A percentile compares a stretch with the other conserved stretches of the same genome.
Evolutionary conservation across 192 early-diverging fungal species (phyloP).

Genomic region (Funneliformis mosseae): DNA sequence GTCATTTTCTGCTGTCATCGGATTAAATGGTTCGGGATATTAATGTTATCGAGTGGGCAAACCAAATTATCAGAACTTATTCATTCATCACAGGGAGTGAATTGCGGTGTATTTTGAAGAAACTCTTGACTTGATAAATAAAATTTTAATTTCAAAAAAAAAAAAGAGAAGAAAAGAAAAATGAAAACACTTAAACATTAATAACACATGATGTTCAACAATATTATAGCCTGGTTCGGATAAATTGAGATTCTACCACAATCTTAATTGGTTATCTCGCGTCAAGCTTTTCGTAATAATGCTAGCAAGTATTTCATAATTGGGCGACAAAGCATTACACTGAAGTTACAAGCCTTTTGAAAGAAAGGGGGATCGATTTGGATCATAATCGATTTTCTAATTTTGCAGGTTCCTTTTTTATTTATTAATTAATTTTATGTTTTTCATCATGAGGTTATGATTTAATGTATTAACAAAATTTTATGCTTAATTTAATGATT

Average conservation of each 20-base stretch:
- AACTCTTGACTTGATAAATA: slow-evolving; percentile 74
- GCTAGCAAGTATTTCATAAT: slow-evolving; percentile 78
- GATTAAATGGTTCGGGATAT: slow-evolving; percentile 99
- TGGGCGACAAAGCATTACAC: slow-evolving; percentile 64
- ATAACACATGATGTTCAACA: neutral
- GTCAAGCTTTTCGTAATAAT: slow-evolving; percentile 69
- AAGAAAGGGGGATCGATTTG: slow-evolving; percentile 87
- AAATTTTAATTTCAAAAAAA: neutral
- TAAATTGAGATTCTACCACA: slow-evolving; percentile 59
- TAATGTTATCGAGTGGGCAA: slow-evolving; percentile 98
- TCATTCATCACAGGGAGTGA: slow-evolving; percentile 82
- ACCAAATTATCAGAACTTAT: slow-evolving; percentile 94
- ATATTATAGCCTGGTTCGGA: slow-evolving; percentile 59
- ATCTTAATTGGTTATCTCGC: slow-evolving; percentile 77
- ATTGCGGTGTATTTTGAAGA: slow-evolving; percentile 92
- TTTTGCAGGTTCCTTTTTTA: slow-evolving; percentile 68
- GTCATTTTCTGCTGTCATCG: slow-evolving; percentile 80
- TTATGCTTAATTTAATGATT: neutral
- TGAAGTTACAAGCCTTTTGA: slow-evolving; percentile 83
- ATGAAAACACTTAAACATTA: no score
- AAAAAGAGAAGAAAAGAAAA: no score
- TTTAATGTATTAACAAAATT: no score
- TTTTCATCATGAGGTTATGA: no score
- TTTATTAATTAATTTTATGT: no score
- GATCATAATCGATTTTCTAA: slow-evolving; percentile 98